Conservation (phyloP, 2,329 filamentous ascomycete species). For the Pseudocercospora musae region DNA sequence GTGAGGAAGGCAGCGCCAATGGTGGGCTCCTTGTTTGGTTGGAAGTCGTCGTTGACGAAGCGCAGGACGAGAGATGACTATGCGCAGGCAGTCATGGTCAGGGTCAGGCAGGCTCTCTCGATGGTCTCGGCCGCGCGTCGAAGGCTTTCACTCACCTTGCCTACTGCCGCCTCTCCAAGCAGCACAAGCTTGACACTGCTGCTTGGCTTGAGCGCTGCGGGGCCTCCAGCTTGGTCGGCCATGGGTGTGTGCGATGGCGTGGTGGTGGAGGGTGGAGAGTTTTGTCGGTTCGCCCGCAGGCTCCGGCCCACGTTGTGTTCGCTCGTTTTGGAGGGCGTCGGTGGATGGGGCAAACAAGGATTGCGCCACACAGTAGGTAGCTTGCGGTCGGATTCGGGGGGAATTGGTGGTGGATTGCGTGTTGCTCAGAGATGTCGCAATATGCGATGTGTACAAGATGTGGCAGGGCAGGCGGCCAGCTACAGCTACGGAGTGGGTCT, state of each 20-base stretch:
- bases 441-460: too few relatives aligned
- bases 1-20: constrained; percentile 98
- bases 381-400: background rate
- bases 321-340: constrained; percentile 24
- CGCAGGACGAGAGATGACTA: constrained; percentile 95
- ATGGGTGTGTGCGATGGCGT: constrained; percentile 45
- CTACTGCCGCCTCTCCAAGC: constrained; percentile 93
- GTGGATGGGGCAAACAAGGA: background rate
- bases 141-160: constrained; percentile 68
- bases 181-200: constrained; percentile 99
- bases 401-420: too few relatives aligned
- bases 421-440: background rate
- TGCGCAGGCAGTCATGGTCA: constrained; percentile 21
- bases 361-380: background rate
- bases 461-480: too few relatives aligned
- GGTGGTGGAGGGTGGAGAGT: constrained; percentile 16
- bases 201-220: constrained; percentile 79
- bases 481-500: background rate
- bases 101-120: background rate
- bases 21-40: constrained; percentile 99
- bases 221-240: constrained; percentile 59
- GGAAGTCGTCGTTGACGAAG: constrained; percentile 99
- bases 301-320: constrained; percentile 30
- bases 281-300: constrained; percentile 29
- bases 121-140: background rate